Evolutionary conservation across 2,329 filamentous ascomycete genomes (phyloP).

Genomic region (Sodiomyces alkalinus): DNA sequence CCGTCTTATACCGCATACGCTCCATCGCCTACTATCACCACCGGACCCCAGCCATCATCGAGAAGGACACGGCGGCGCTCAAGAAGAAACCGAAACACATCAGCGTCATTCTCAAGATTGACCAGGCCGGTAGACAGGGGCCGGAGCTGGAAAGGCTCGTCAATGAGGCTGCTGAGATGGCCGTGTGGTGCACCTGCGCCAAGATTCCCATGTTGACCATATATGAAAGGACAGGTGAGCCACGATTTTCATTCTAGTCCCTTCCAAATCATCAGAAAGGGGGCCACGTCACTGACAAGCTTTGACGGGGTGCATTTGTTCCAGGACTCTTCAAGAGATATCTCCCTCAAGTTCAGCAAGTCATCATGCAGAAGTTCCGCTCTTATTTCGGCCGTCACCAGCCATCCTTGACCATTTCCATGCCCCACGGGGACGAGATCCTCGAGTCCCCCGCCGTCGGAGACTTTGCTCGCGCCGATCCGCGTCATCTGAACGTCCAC

Average conservation of each 20-base stretch:
- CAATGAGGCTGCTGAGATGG: constrained; percentile 80
- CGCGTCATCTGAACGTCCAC: constrained; percentile 43
- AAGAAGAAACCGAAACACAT: constrained; percentile 68
- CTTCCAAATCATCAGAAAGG: too few species aligned
- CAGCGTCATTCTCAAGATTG: constrained; percentile 68
- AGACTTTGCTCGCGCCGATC: constrained; percentile 9
- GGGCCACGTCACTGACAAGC: constrained; percentile 6
- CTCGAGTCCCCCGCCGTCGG: constrained; percentile 13
- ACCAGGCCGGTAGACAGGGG: constrained; percentile 51
- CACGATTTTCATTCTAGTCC: constrained; percentile 4
- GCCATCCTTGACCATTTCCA: constrained; percentile 47
- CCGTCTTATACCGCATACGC: constrained; percentile 60
- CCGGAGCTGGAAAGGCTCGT: constrained; percentile 72
- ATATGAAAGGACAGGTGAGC: constrained; percentile 77
- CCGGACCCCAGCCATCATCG: constrained; percentile 82
- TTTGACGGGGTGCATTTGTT: too few species aligned
- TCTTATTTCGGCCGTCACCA: constrained; percentile 73
- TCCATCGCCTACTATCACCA: constrained; percentile 90
- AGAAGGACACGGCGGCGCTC: constrained; percentile 66
- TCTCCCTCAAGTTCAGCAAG: constrained; percentile 69
- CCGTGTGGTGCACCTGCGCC: constrained; percentile 83
- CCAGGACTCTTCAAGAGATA: constrained; percentile 82
- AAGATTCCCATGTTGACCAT: constrained; percentile 79
- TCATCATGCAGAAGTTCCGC: constrained; percentile 63
- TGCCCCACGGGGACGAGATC: constrained; percentile 26